phyloP scores from a whole-genome alignment of 257 asterid species.

The Rehmannia glutinosa region DNA sequence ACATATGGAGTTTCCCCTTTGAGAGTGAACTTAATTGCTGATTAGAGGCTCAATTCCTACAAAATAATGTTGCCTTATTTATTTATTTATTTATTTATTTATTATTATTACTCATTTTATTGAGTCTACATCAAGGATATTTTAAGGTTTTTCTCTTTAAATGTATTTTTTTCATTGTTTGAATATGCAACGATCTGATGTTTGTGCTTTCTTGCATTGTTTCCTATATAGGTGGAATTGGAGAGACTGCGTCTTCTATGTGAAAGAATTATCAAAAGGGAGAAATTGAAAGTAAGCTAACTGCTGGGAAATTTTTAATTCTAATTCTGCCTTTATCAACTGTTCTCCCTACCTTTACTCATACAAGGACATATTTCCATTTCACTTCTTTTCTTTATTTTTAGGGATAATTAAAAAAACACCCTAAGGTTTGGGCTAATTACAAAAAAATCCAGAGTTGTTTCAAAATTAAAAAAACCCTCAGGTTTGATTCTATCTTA shows the following conservation, averaged over 20 bases:
- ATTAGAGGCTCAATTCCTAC: not conserved
- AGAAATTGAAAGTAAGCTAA: conserved; percentile 81
- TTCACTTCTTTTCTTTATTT: not conserved
- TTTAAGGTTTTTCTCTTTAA: not conserved
- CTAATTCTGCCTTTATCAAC: not conserved
- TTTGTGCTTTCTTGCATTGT: conserved; percentile 11
- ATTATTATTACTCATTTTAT: not conserved
- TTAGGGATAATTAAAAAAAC: not conserved
- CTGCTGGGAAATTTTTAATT: not conserved
- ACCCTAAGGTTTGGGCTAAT: not conserved
- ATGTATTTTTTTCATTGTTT: not conserved
- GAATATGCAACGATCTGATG: conserved; percentile 5
- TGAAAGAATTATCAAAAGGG: conserved; percentile 87
- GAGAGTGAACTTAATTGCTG: not conserved
- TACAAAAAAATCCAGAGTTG: not conserved
- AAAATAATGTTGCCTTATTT: not conserved
- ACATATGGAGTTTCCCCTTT: not conserved
- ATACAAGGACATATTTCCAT: not conserved
- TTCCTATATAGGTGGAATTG: conserved; percentile 82
- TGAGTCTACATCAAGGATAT: not conserved
- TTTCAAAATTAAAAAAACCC: not conserved
- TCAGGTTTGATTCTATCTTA: not conserved
- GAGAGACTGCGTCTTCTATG: conserved; percentile 96
- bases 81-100: too few relatives aligned
- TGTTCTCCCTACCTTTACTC: not conserved